A percentile compares a stretch with the other conserved stretches of the same genome.
Conservation (phyloP, 352 stramenopile species). For the Globisporangium middletonii region DNA sequence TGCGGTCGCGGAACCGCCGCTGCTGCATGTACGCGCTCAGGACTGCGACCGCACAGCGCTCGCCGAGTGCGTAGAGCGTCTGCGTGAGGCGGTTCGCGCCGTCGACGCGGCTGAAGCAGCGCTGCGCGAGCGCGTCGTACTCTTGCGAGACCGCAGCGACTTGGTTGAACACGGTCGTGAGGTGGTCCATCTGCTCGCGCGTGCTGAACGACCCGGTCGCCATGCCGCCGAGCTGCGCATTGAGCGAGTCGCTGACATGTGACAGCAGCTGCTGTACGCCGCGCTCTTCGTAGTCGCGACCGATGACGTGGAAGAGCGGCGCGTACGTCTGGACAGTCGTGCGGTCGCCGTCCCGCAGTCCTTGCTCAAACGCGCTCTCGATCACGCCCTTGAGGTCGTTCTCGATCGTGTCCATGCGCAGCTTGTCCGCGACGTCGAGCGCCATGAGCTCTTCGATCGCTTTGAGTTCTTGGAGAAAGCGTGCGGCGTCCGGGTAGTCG, state of each 20-base stretch:
- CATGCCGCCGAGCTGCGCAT: conserved; percentile 27
- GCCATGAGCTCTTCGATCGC: conserved; percentile 67
- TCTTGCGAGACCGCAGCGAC: conserved; percentile 63
- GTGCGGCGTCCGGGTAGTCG: conserved; percentile 64
- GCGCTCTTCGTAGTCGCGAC: conserved; percentile 57
- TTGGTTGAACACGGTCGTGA: conserved; percentile 71
- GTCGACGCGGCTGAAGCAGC: conserved; percentile 48
- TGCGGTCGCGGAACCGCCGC: conserved; percentile 61
- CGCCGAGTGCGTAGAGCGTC: conserved; percentile 51
- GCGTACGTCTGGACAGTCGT: conserved; percentile 56
- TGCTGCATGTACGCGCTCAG: conserved; percentile 70
- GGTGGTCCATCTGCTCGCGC: conserved; percentile 67
- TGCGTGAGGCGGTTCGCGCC: conserved; percentile 47
- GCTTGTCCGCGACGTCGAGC: conserved; percentile 75
- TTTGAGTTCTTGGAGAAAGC: conserved; percentile 71
- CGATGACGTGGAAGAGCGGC: conserved; percentile 71
- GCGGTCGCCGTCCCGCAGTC: conserved; percentile 35
- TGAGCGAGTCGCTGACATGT: conserved; percentile 33
- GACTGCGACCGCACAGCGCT: conserved; percentile 49
- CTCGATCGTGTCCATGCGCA: conserved; percentile 81
- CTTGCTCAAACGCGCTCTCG: conserved; percentile 59
- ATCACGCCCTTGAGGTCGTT: conserved; percentile 77
- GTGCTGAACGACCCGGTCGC: conserved; percentile 53
- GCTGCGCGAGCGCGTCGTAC: conserved; percentile 39
- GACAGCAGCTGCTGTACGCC: conserved; percentile 51